Conservation (phyloP, 208 protist species). For the Spongospora subterranea region DNA sequence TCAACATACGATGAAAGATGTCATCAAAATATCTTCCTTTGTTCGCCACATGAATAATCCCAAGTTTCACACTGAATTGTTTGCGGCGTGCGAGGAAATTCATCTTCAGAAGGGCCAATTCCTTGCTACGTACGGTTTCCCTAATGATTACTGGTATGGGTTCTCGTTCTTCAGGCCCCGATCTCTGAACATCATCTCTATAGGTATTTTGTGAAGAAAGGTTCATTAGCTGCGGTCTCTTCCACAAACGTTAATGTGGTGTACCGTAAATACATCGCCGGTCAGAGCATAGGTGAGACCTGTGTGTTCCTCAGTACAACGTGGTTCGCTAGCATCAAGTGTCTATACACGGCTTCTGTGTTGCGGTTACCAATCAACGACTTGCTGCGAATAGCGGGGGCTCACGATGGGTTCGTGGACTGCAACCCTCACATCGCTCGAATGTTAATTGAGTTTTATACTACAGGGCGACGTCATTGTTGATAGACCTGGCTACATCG, state of each 20-base stretch:
- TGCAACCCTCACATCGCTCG: not conserved
- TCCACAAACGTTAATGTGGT: not conserved
- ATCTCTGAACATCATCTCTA: not conserved
- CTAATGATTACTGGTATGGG: not conserved
- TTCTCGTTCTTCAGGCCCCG: not conserved
- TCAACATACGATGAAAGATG: conserved; percentile 12
- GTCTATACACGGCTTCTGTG: not conserved
- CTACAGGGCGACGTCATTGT: not conserved
- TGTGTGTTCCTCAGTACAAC: conserved; percentile 35
- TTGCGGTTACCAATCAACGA: not conserved
- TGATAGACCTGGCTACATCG: conserved; percentile 29
- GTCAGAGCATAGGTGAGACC: not conserved
- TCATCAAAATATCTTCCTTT: conserved; percentile 29
- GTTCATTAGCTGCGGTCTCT: conserved; percentile 6
- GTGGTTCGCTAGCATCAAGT: conserved; percentile 30
- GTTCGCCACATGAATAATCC: conserved; percentile 36
- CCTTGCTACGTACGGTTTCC: conserved; percentile 17
- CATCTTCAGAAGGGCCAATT: conserved; percentile 11
- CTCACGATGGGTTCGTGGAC: not conserved
- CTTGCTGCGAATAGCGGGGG: conserved; percentile 9
- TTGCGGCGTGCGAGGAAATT: conserved; percentile 39
- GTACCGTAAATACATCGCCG: conserved; percentile 8
- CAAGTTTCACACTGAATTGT: conserved; percentile 26
- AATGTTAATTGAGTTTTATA: not conserved
- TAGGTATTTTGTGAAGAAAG: conserved; percentile 29